Base-by-base conservation (phyloP, 495 filamentous ascomycete species). In the Neurospora hispaniola region DNA sequence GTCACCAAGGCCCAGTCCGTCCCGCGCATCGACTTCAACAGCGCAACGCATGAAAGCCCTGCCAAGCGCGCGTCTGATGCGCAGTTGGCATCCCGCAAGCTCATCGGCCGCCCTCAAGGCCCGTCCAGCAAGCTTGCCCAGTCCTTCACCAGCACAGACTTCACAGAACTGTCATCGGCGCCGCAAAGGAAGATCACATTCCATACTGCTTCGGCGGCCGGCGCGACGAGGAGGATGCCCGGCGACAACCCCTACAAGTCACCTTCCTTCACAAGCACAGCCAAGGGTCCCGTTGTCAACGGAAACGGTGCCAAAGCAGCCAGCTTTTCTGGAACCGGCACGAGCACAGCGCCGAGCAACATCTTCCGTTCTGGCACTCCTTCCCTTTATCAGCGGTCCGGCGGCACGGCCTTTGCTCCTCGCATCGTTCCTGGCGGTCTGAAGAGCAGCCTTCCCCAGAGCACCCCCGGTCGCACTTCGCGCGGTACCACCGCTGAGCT, bases 281-380 rank as follows among this genome's bases (percentile, higher is more conserved):
- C 27, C 70, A 31, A 69, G 44, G 43, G 43, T 14, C 43, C 12
- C 44, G 12, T 31, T 14, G 27, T 71, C 44, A 35, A 38, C 27
- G 54, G 70, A 59, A 66, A 23, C 40, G 35, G 69, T 42, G 62
- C 69, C 20, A 76, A 73, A 43, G 59, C 78, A 31, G 79, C 74
- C 11, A 80, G 75, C 54, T 79, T 78, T 43, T 76, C 76, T 4
- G 78, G 79, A 31, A 48, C 76, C 16, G 44, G 73, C 8, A 76
- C 76, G 27, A 66, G 54, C 43, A 74, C 79, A 6, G 73, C 78
- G 4, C 78, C 73, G 31, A 76, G 73, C 76, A 83, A 82, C 73
- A 71, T 84, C 39, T 86, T 86, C 75, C 80, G 82, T 40, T 80
- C 81, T 66, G 54, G 54, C 31, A 66, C 2, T 82, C 83, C 27